Evolutionary conservation across 768 basidiomycete genomes (phyloP), one percentile per base, ranked within the genome.

Genomic region (Grammothele lineata): DNA sequence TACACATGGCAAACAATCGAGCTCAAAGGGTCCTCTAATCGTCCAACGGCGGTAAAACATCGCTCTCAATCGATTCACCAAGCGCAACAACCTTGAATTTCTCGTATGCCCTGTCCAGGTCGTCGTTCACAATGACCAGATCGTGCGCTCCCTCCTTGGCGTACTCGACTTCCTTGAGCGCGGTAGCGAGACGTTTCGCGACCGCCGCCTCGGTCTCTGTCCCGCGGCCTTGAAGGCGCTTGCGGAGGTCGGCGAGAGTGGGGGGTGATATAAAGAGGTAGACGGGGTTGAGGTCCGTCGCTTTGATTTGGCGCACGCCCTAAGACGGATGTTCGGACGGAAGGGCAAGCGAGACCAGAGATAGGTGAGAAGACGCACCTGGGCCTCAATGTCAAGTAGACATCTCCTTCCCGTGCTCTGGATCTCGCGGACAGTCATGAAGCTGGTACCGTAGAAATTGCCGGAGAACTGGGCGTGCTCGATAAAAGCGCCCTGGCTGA

Each of bases 221-320:
- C 1, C 90, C 94, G 3, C 94, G 84, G 0, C 80, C 74, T 21
- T 75, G 74, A 5, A 98, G 75, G 36, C 95, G 85, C 4, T 67
- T 51, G 21, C 82, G 79, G 30, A 98, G 81, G 9, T 69, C 71
- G n/a, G 74, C 27, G 65, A 95, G 69, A 12, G 84, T 80, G 0
- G 95, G 95, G 0, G 95, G 95, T 1, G 91, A 83, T 64, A 98
- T 80, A 69, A 98, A 98, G 53, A 94, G 76, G 66, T 85, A 96
- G 53, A 96, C 75, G 14, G 94, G 89, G 61, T 89, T 77, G 27
- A 97, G 70, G 44, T 77, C 66, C 23, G 91, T 91, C 43, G 78
- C 70, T 63, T 94, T 96, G 60, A 97, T 85, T 67, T 94, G 89
- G 48, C 82, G 85, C 50, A 98, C 90, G 40, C 95, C 95, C 91